Percentiles rank a stretch among this genome's conserved stretches.
phyloP scores from a whole-genome alignment of 257 asterid genomes.

The Nicotiana otophora region DNA sequence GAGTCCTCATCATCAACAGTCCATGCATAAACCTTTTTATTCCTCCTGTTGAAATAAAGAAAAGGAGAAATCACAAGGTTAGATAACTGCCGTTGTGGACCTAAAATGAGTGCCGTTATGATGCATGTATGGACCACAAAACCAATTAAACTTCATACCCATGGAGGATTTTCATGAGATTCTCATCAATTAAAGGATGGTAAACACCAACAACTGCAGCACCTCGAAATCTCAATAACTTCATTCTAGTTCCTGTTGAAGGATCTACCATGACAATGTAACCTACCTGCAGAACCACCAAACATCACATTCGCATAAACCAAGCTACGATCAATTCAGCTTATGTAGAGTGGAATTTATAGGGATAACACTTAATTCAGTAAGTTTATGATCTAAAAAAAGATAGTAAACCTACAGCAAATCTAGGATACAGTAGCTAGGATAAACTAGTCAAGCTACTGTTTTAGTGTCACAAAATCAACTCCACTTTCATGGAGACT shows the following conservation, averaged over 20 bases:
- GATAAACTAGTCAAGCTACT: background rate
- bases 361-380: background rate
- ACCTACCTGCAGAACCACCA: conserved; percentile 64
- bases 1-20: conserved; percentile 73
- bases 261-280: conserved; percentile 85
- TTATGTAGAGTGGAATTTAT: background rate
- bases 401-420: background rate
- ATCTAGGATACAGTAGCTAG: background rate
- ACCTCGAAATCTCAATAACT: conserved; percentile 65
- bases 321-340: conserved; percentile 4
- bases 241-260: conserved; percentile 49
- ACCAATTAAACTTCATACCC: conserved; percentile 35
- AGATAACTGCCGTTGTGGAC: background rate
- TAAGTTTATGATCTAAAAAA: background rate
- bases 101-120: background rate
- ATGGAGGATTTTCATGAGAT: conserved; percentile 63
- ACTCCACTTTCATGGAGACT: background rate
- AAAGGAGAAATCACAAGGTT: background rate
- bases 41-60: conserved; percentile 48
- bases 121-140: background rate
- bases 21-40: conserved; percentile 88
- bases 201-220: conserved; percentile 89
- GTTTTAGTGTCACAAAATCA: background rate
- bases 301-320: background rate
- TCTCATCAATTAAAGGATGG: conserved; percentile 80